phyloP scores from a whole-genome alignment of 2,329 filamentous ascomycete genomes.

The Pseudocercospora fuligena region DNA sequence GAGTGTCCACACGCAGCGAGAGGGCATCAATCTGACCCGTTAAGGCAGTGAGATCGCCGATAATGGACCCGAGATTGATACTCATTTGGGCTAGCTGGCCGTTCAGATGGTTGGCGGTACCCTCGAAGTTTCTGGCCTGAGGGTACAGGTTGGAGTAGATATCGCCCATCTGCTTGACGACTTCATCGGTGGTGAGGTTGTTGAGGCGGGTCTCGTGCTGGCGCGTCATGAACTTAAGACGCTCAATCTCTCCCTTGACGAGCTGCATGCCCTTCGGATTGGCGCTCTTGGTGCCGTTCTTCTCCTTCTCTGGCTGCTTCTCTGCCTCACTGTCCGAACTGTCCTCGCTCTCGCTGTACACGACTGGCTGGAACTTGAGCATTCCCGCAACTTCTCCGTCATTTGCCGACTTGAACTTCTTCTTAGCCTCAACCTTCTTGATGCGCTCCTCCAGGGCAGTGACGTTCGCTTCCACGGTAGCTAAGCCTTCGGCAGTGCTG shows the following conservation, averaged over 20 bases:
- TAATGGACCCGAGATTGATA: not conserved
- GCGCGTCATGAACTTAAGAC: not conserved
- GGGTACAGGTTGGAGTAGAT: constrained; percentile 16
- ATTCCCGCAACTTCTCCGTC: not conserved
- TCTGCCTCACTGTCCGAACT: not conserved
- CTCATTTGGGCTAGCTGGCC: not conserved
- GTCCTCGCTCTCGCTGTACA: not conserved
- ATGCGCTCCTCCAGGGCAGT: constrained; percentile 12
- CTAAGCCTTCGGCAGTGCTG: not conserved
- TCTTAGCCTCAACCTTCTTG: constrained; percentile 11
- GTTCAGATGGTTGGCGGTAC: not conserved
- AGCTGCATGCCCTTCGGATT: not conserved
- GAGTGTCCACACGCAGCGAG: not conserved
- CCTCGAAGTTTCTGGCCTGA: constrained; percentile 12
- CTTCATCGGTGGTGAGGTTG: constrained; percentile 19
- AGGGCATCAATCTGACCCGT: not conserved
- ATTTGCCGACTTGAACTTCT: not conserved
- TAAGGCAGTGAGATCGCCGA: not conserved
- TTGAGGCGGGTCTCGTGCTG: constrained; percentile 12
- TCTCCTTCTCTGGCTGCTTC: not conserved
- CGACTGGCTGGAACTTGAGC: constrained; percentile 2
- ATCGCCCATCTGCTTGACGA: constrained; percentile 22
- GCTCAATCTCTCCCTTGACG: constrained; percentile 12
- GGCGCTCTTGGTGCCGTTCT: not conserved
- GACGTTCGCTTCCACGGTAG: not conserved